Conservation (phyloP, 768 basidiomycete species). For the Suillus subaureus region DNA sequence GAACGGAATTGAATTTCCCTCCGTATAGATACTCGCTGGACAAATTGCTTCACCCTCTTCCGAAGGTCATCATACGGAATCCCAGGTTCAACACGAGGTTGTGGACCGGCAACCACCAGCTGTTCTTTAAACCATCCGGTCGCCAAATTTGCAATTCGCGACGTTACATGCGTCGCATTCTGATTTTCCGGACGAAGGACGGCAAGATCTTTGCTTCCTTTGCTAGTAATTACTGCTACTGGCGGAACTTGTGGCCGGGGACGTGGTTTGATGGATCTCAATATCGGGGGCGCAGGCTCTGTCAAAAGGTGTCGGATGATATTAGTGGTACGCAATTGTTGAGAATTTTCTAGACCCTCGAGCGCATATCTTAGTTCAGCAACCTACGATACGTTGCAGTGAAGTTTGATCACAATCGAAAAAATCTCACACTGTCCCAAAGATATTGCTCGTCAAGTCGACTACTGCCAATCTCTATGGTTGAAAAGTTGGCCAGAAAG, state of each 20-base stretch:
- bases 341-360: conserved; percentile 25
- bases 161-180: conserved; percentile 63
- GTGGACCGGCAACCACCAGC: conserved; percentile 55
- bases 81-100: conserved; percentile 24
- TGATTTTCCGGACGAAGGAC: conserved; percentile 59
- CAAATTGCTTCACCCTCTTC: conserved; percentile 23
- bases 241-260: background rate
- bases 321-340: conserved; percentile 21
- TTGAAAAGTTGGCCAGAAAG: conserved; percentile 39
- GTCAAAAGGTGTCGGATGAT: conserved; percentile 24
- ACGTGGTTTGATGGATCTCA: conserved; percentile 13
- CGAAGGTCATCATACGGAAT: conserved; percentile 15
- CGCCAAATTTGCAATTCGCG: conserved; percentile 55
- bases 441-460: conserved; percentile 26
- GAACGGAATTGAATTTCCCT: conserved; percentile 22
- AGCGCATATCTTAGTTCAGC: conserved; percentile 21
- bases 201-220: conserved; percentile 54
- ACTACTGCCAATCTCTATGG: conserved; percentile 19
- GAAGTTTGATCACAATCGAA: background rate
- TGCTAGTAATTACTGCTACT: conserved; percentile 14
- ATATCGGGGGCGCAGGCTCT: conserved; percentile 14
- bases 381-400: conserved; percentile 16
- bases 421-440: conserved; percentile 28
- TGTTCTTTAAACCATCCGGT: conserved; percentile 54
- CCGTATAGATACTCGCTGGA: conserved; percentile 20